phyloP scores from a whole-genome alignment of 73 alveolate species.

The Blepharisma japonicum region DNA sequence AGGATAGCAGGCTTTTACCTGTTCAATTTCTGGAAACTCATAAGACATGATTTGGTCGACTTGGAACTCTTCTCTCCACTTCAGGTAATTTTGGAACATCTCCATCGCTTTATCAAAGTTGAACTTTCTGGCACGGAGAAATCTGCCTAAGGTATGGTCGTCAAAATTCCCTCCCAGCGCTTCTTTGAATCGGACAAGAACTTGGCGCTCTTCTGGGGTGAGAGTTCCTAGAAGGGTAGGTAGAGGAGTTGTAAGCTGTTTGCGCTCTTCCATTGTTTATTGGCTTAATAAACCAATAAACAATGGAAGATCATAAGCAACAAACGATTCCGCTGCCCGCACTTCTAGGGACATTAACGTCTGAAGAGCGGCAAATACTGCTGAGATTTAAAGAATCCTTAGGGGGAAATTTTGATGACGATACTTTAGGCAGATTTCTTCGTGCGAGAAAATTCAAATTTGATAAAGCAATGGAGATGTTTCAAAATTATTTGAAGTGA shows the following conservation, averaged over 20 bases:
- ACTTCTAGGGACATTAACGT: background rate
- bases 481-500: constrained; percentile 38
- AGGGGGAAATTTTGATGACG: constrained; percentile 48
- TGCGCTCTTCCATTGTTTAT: too few relatives aligned
- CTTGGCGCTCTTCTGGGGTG: too few relatives aligned
- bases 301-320: too few relatives aligned
- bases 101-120: constrained; percentile 61
- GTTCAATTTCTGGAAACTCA: constrained; percentile 42
- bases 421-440: constrained; percentile 62
- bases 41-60: constrained; percentile 54
- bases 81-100: constrained; percentile 69
- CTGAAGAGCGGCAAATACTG: constrained; percentile 14
- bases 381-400: background rate
- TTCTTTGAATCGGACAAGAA: too few relatives aligned
- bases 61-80: constrained; percentile 73
- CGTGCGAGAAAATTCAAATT: constrained; percentile 77
- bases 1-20: constrained; percentile 52
- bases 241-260: too few relatives aligned
- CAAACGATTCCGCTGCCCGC: too few relatives aligned
- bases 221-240: too few relatives aligned
- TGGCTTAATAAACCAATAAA: too few relatives aligned
- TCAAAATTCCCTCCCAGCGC: too few relatives aligned
- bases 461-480: constrained; percentile 66
- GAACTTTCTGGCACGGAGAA: constrained; percentile 80
- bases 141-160: constrained; percentile 66